Percentiles rank a stretch among this genome's conserved stretches.
Evolutionary conservation across 768 basidiomycete species (phyloP).

Genomic region (Agrocybe chaxingu): DNA sequence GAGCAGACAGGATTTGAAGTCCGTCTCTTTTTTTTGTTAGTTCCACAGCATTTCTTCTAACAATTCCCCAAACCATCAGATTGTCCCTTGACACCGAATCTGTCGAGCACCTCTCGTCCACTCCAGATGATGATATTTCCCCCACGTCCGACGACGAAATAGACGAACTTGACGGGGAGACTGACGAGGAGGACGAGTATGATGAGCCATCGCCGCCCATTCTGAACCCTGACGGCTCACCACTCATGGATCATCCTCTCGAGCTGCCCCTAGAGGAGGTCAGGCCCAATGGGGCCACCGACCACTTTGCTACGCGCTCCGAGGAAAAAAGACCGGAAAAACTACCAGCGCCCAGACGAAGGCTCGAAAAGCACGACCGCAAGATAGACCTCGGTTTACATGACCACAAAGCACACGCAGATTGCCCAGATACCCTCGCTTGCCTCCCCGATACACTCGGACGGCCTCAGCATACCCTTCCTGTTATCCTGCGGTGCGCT

Average conservation of each 20-base stretch:
- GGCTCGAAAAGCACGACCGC: constrained; percentile 23
- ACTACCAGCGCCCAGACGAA: constrained; percentile 20
- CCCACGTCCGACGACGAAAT: constrained; percentile 25
- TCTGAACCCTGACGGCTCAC: neutral
- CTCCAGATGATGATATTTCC: constrained; percentile 23
- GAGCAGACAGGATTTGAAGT: constrained; percentile 39
- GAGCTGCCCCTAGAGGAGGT: neutral
- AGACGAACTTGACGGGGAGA: constrained; percentile 24
- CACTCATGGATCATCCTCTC: neutral
- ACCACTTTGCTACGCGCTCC: constrained; percentile 10
- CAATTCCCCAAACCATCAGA: constrained; percentile 18
- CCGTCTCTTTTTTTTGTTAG: constrained; percentile 17
- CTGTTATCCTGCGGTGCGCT: constrained; percentile 80
- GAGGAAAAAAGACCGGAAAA: constrained; percentile 14
- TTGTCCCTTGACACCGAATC: constrained; percentile 18
- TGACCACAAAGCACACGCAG: constrained; percentile 62
- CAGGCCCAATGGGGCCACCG: constrained; percentile 3
- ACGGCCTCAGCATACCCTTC: constrained; percentile 80
- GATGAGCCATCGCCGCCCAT: constrained; percentile 9
- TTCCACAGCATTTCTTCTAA: constrained; percentile 8
- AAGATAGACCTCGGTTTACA: constrained; percentile 27
- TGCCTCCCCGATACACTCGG: constrained; percentile 79
- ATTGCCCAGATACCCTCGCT: constrained; percentile 74
- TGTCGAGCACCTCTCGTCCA: constrained; percentile 31
- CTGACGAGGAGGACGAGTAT: constrained; percentile 17